These are phyloP conservation scores for Hemerocallis citrina DNA, from an alignment of 106 monocot genomes.

Conservation along the genomic window DNA sequence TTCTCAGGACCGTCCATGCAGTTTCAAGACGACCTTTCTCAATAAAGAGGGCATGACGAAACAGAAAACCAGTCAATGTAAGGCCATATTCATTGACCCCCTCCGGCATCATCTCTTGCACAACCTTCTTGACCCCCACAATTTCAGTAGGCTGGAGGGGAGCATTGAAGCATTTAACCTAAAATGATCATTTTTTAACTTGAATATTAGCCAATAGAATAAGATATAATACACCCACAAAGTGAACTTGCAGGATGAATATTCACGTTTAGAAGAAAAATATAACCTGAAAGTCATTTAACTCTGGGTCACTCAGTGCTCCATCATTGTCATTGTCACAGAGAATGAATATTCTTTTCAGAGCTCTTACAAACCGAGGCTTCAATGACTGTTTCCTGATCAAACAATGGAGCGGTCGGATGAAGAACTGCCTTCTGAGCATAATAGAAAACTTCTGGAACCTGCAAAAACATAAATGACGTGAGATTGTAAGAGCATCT, in stretches of 20 bases:
- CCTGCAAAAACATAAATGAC: slow-evolving; percentile 46
- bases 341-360: slow-evolving; percentile 94
- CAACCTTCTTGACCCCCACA: slow-evolving; percentile 84
- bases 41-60: slow-evolving; percentile 94
- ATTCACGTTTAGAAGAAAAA: background rate
- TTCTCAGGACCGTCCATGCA: slow-evolving; percentile 92
- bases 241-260: background rate
- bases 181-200: slow-evolving; percentile 5
- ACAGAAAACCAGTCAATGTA: slow-evolving; percentile 94
- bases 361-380: slow-evolving; percentile 78
- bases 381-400: slow-evolving; percentile 95
- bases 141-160: slow-evolving; percentile 90
- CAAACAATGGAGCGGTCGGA: slow-evolving; percentile 93
- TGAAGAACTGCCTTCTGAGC: slow-evolving; percentile 98
- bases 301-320: slow-evolving; percentile 82
- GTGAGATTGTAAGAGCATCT: too few species aligned
- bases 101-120: slow-evolving; percentile 95
- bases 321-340: slow-evolving; percentile 94
- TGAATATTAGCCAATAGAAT: too few species aligned
- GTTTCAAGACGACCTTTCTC: slow-evolving; percentile 97
- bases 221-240: background rate
- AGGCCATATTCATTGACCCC: slow-evolving; percentile 87
- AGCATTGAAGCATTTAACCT: slow-evolving; percentile 97
- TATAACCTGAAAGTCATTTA: slow-evolving; percentile 93
- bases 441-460: slow-evolving; percentile 94